A percentile compares a stretch with the other conserved stretches of the same genome.
Evolutionary conservation across 2,329 filamentous ascomycete species (phyloP).

Genomic region (Epichloe glyceriae): DNA sequence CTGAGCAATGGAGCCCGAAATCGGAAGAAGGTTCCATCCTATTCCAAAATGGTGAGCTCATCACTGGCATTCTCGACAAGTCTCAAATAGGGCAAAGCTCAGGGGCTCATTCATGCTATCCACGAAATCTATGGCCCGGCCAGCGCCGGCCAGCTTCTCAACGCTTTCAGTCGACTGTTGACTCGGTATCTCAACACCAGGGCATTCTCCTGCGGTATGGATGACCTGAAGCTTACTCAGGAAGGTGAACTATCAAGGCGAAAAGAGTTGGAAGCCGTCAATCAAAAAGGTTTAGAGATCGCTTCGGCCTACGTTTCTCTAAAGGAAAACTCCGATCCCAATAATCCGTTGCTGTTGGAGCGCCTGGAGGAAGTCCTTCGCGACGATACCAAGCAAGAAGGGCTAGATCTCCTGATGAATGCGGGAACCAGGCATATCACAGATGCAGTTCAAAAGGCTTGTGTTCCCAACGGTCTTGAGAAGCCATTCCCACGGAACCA

Average conservation of each 20-base stretch:
- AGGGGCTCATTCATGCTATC: conserved; percentile 80
- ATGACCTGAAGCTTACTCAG: conserved; percentile 77
- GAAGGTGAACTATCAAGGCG: conserved; percentile 62
- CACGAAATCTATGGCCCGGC: conserved; percentile 89
- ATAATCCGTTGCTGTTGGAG: conserved; percentile 57
- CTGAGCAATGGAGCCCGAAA: conserved; percentile 65
- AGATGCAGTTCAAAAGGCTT: conserved; percentile 61
- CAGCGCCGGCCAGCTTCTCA: conserved; percentile 74
- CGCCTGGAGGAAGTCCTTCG: conserved; percentile 82
- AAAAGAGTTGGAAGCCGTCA: conserved; percentile 53
- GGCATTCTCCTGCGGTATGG: conserved; percentile 94
- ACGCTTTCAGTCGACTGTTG: conserved; percentile 75
- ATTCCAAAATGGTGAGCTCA: conserved; percentile 75
- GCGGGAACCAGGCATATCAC: conserved; percentile 57
- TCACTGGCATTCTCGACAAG: conserved; percentile 90
- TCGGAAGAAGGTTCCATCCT: conserved; percentile 70
- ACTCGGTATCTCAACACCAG: conserved; percentile 87
- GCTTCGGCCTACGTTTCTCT: conserved; percentile 83
- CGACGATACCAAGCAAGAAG: conserved; percentile 81
- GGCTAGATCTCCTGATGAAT: conserved; percentile 81
- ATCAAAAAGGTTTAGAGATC: conserved; percentile 60
- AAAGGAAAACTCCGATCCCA: conserved; percentile 47
- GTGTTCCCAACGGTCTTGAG: conserved; percentile 68
- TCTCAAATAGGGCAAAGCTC: conserved; percentile 80
- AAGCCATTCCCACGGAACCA: conserved; percentile 95